Evolutionary conservation across 2,329 filamentous ascomycete species (phyloP).

Genomic region (Alternaria arbusti): DNA sequence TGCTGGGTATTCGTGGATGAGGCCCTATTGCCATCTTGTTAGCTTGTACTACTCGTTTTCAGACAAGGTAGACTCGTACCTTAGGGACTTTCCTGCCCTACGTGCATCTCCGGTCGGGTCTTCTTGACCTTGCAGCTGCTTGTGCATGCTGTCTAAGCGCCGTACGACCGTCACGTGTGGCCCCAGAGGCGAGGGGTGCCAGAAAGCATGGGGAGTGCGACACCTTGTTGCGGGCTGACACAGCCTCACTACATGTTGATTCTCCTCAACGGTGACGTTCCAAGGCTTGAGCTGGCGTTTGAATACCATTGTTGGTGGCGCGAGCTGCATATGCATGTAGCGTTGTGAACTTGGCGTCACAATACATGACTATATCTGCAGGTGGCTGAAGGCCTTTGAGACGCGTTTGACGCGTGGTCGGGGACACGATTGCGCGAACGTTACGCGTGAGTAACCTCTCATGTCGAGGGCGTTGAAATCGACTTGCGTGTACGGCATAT

Average conservation of each 20-base stretch:
- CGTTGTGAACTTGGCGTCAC: neutral
- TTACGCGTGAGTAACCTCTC: neutral
- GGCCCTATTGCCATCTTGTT: neutral
- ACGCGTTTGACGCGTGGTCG: neutral
- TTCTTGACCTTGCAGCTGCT: neutral
- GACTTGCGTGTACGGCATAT: too few species aligned
- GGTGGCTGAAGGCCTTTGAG: too few species aligned
- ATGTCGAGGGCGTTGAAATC: too few species aligned
- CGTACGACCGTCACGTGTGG: neutral
- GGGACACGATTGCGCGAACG: neutral
- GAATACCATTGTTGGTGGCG: neutral
- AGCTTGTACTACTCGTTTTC: neutral
- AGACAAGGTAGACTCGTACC: neutral
- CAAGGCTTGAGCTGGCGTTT: neutral
- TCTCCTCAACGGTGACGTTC: neutral
- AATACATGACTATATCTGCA: too few species aligned
- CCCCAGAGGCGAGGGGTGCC: neutral
- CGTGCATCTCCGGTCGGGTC: neutral
- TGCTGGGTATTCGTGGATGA: neutral
- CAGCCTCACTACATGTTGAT: neutral
- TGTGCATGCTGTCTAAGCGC: neutral
- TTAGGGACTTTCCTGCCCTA: rapidly evolving
- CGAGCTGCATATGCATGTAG: neutral
- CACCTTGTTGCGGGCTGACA: neutral
- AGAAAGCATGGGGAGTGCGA: neutral